A percentile compares a stretch with the other conserved stretches of the same genome.
Conservation (phyloP, 257 asterid genomes). For the Solanum medicagineum region DNA sequence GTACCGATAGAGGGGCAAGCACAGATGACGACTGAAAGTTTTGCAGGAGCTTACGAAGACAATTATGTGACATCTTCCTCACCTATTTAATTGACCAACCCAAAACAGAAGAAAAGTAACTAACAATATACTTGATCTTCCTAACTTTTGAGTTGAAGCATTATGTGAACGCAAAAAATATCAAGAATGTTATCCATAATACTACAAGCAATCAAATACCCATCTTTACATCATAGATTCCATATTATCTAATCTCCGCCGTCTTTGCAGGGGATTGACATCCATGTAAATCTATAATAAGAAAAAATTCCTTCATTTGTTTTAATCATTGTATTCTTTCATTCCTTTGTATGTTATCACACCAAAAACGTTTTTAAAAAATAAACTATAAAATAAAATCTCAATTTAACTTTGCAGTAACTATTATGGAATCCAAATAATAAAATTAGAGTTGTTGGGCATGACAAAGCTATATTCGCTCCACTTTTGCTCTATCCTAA, state of each 20-base stretch:
- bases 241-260: background rate
- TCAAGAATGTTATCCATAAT: background rate
- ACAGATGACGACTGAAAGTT: conserved; percentile 29
- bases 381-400: background rate
- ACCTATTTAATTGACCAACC: conserved; percentile 30
- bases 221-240: background rate
- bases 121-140: background rate
- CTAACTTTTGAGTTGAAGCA: background rate
- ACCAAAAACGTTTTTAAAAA: background rate
- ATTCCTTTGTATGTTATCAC: background rate
- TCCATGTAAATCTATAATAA: background rate
- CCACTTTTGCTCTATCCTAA: background rate
- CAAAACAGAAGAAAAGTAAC: background rate
- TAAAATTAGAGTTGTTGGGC: background rate
- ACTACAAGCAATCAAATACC: background rate
- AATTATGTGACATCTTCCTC: conserved; percentile 54
- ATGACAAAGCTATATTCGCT: background rate
- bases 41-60: conserved; percentile 46
- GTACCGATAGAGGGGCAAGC: conserved; percentile 32
- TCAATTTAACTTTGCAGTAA: background rate
- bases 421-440: background rate
- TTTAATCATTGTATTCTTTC: background rate
- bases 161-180: background rate
- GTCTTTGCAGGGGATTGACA: background rate
- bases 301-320: background rate